phyloP scores from a whole-genome alignment of 2,329 filamentous ascomycete genomes.

The Sordariomycetes sp. region DNA sequence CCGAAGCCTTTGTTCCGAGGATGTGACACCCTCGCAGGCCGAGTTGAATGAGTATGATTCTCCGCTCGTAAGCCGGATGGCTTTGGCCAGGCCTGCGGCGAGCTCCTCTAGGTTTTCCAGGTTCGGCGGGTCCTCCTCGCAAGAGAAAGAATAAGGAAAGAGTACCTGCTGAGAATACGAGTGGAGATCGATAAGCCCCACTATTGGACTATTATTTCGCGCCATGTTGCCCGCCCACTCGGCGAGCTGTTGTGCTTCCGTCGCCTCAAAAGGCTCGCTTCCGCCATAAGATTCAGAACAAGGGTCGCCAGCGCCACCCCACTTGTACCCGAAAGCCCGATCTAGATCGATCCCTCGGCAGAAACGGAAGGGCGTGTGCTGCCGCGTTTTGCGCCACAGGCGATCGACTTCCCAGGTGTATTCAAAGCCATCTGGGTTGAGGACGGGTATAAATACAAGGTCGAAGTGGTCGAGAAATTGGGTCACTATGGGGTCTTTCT shows the following conservation, averaged over 20 bases:
- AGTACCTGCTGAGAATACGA: slow-evolving; percentile 92
- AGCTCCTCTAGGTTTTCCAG: slow-evolving; percentile 88
- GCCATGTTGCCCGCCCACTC: slow-evolving; percentile 77
- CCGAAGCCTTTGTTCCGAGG: slow-evolving; percentile 10
- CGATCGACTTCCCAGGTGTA: slow-evolving; percentile 89
- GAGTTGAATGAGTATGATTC: slow-evolving; percentile 67
- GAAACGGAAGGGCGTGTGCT: slow-evolving; percentile 68
- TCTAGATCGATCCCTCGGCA: slow-evolving; percentile 86
- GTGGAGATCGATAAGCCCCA: slow-evolving; percentile 83
- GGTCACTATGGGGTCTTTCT: slow-evolving; percentile 57
- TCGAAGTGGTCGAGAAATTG: slow-evolving; percentile 75
- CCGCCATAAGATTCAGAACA: slow-evolving; percentile 89
- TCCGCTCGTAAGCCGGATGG: slow-evolving; percentile 68
- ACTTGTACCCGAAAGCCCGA: slow-evolving; percentile 72
- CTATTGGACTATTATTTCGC: slow-evolving; percentile 58
- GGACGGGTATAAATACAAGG: slow-evolving; percentile 72
- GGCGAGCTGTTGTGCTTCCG: slow-evolving; percentile 63
- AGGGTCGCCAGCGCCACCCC: slow-evolving; percentile 54
- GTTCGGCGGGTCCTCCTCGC: slow-evolving; percentile 63
- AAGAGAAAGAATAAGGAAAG: slow-evolving; percentile 85
- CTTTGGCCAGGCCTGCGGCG: slow-evolving; percentile 75
- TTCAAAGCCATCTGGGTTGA: slow-evolving; percentile 90
- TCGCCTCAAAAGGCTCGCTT: slow-evolving; percentile 66
- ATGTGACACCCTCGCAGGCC: slow-evolving; percentile 71
- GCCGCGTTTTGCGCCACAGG: slow-evolving; percentile 88